Percentiles rank a stretch among this genome's conserved stretches.
These are phyloP conservation scores for Penicillium griseofulvum DNA, from an alignment of 2,329 filamentous ascomycete species.

Conservation along the genomic window DNA sequence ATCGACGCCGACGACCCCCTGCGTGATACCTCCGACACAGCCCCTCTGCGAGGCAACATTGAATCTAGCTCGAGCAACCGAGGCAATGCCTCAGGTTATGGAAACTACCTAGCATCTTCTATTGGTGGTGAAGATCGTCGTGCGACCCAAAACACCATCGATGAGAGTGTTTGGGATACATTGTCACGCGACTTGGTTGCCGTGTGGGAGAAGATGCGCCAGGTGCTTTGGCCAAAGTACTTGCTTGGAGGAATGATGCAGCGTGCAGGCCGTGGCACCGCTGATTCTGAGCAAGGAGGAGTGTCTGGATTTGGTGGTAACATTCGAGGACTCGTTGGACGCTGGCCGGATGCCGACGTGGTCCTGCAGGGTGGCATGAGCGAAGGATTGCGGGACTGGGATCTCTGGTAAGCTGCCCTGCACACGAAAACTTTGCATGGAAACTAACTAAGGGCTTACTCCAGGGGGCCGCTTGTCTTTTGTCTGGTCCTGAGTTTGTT, in stretches of 20 bases:
- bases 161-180: slow-evolving; percentile 97
- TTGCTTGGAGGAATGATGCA: slow-evolving; percentile 69
- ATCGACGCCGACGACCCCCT: slow-evolving; percentile 92
- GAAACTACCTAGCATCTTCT: slow-evolving; percentile 80
- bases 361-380: slow-evolving; percentile 73
- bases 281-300: slow-evolving; percentile 58
- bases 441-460: slow-evolving; percentile 3
- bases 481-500: slow-evolving; percentile 85
- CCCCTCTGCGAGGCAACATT: slow-evolving; percentile 83
- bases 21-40: slow-evolving; percentile 64
- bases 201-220: slow-evolving; percentile 97
- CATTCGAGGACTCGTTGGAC: slow-evolving; percentile 56
- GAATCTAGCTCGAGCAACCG: slow-evolving; percentile 53
- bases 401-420: slow-evolving; percentile 66
- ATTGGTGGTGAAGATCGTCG: slow-evolving; percentile 91
- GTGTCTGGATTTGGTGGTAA: slow-evolving; percentile 47
- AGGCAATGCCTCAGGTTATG: slow-evolving; percentile 59
- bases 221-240: slow-evolving; percentile 95
- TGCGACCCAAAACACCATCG: slow-evolving; percentile 88
- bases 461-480: slow-evolving; percentile 86
- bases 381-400: slow-evolving; percentile 90
- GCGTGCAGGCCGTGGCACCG: slow-evolving; percentile 53
- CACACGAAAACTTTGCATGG: neutral
- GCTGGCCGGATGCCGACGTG: slow-evolving; percentile 67
- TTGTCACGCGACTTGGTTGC: slow-evolving; percentile 85